A percentile compares a stretch with the other conserved stretches of the same genome.
phyloP scores from a whole-genome alignment of 805 yeast species.

The Jamesozyma piceae region DNA sequence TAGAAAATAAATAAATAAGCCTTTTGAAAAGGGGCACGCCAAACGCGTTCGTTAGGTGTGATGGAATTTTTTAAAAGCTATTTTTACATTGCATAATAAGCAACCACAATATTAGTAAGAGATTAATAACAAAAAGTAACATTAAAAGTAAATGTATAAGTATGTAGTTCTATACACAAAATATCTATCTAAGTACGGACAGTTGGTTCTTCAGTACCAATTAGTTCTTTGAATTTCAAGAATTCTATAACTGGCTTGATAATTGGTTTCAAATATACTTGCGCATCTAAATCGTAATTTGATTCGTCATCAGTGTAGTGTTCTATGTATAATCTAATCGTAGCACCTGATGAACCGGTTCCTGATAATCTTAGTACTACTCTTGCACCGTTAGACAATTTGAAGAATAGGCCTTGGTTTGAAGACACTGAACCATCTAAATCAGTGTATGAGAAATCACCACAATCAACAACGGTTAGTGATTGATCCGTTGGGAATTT shows the following conservation, averaged over 20 bases:
- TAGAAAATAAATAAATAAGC: too few relatives aligned
- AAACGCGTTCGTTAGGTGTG: too few relatives aligned
- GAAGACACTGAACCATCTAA: slow-evolving; percentile 83
- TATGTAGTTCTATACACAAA: too few relatives aligned
- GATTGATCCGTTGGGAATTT: slow-evolving; percentile 38
- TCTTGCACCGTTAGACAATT: slow-evolving; percentile 72
- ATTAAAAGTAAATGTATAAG: too few relatives aligned
- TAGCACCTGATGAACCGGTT: slow-evolving; percentile 96
- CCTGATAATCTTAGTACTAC: slow-evolving; percentile 89
- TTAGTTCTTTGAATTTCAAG: slow-evolving; percentile 58
- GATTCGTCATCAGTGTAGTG: slow-evolving; percentile 57
- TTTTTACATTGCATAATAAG: too few relatives aligned
- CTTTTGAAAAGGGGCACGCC: too few relatives aligned
- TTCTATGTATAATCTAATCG: slow-evolving; percentile 86
- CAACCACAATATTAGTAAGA: too few relatives aligned
- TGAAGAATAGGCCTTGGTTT: slow-evolving; percentile 83
- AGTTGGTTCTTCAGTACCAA: slow-evolving; percentile 81
- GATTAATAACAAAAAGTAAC: too few relatives aligned
- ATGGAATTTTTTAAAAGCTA: too few relatives aligned
- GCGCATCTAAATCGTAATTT: slow-evolving; percentile 44
- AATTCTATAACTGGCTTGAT: slow-evolving; percentile 55
- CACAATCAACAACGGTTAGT: slow-evolving; percentile 60
- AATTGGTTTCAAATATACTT: slow-evolving; percentile 57
- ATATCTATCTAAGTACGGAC: slow-evolving; percentile 57
- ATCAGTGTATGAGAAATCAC: slow-evolving; percentile 86